A percentile compares a stretch with the other conserved stretches of the same genome.
phyloP scores from a whole-genome alignment of 306 rosid species.

The Prunus salicina region DNA sequence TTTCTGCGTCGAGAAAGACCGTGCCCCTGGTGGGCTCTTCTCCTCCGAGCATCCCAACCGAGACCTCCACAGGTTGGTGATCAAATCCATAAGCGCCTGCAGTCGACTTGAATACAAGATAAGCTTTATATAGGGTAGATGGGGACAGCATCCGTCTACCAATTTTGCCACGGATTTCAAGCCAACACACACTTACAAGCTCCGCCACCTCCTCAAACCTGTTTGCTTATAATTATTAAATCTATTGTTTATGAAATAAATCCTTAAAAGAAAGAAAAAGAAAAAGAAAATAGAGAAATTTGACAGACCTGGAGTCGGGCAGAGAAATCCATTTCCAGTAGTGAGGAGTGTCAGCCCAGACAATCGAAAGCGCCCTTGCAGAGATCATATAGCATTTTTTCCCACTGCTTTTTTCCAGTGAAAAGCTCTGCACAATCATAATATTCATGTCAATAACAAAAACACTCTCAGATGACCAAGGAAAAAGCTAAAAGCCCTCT shows the following conservation, averaged over 20 bases:
- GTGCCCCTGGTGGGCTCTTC: slow-evolving; percentile 6
- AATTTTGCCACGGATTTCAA: slow-evolving; percentile 60
- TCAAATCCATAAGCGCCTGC: slow-evolving; percentile 40
- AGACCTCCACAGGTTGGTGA: slow-evolving; percentile 45
- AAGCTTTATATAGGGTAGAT: slow-evolving; percentile 48
- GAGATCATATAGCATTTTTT: slow-evolving; percentile 71
- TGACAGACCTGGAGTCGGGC: slow-evolving; percentile 42
- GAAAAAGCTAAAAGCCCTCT: too few species aligned
- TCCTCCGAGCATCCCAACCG: slow-evolving; percentile 42
- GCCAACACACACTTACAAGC: slow-evolving; percentile 64
- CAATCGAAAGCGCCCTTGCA: slow-evolving; percentile 47
- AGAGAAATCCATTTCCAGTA: slow-evolving; percentile 62
- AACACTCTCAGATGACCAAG: neutral
- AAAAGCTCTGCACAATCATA: slow-evolving; percentile 47
- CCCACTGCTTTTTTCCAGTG: slow-evolving; percentile 53
- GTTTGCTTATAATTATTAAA: neutral
- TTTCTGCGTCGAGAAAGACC: slow-evolving; percentile 37
- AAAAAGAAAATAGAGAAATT: neutral
- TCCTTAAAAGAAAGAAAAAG: neutral
- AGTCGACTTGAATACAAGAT: slow-evolving; percentile 52
- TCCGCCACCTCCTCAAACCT: slow-evolving; percentile 72
- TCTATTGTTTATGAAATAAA: neutral
- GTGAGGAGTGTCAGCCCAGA: slow-evolving; percentile 60
- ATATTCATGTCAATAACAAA: neutral
- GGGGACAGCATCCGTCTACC: slow-evolving; percentile 42